Evolutionary conservation across 2,329 filamentous ascomycete genomes (phyloP), one percentile per base, ranked within the genome.

Genomic region (Stachybotrys chartarum): DNA sequence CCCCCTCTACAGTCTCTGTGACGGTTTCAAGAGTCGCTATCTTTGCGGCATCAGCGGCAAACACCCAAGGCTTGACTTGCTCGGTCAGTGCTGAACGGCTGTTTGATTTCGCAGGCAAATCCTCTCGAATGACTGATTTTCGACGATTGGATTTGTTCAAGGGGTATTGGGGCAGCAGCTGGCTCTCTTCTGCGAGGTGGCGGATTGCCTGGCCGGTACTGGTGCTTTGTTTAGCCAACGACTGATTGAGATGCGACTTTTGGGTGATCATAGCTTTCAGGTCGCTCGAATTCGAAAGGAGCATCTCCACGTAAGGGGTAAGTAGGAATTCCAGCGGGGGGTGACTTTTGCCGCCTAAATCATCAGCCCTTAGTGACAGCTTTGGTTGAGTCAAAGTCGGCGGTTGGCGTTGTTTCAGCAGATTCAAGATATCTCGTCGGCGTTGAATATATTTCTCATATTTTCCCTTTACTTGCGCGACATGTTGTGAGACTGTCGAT

Each of bases 121-220:
- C 74, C n/a, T 76, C 72, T n/a, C 70, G 72, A 52, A 80, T 73
- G 47, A 74, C 73, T n/a, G 69, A 68, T 24, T 71, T 69, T 16
- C 67, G 61, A 46, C 68, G 70, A 7, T 57, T 56, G 3, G 66
- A 64, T 18, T 64, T 66, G 3, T 75, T 72, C 60, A 75, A 68
- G 1, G 80, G 76, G 58, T 84, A 75, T 8, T 73, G 69, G 1
- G 78, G 78, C 12, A 87, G 73, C 16, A 87, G 70, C 59, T 84
- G 82, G 61, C 84, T 87, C 63, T 86, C 83, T 51, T 86, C 79
- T 11, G 78, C 75, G 3, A 87, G 70, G 55, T 78, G 80, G 51
- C 77, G 75, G 7, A 87, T 69, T 1, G 70, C 65, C 64, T 81
- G 77, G 53, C 72, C 71, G 14, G 75, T 73, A 11, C 82, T 78